Percentiles rank a stretch among this genome's conserved stretches.
Conservation (phyloP, 2,329 filamentous ascomycete species). For the Hypoxylon sp. region DNA sequence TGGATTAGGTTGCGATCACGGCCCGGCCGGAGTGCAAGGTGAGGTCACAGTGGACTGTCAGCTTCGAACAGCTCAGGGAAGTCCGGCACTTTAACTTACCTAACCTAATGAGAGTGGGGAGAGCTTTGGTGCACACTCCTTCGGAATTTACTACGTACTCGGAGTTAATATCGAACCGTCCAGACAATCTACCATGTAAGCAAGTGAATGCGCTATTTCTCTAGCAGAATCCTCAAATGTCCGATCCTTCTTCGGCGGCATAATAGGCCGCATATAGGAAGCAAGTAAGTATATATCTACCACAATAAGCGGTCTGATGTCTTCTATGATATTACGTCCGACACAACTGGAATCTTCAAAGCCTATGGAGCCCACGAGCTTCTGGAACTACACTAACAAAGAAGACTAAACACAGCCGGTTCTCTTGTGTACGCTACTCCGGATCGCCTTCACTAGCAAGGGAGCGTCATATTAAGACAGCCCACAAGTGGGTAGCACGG, state of each 20-base stretch:
- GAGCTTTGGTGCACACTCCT: slow-evolving; percentile 18
- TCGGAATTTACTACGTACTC: slow-evolving; percentile 18
- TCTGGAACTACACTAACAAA: not conserved
- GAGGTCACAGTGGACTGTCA: slow-evolving; percentile 16
- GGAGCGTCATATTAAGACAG: not conserved
- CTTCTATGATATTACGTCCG: too few relatives aligned
- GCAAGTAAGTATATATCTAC: too few relatives aligned
- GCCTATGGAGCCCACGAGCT: not conserved
- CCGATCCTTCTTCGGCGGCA: slow-evolving; percentile 9
- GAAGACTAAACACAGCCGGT: slow-evolving; percentile 1
- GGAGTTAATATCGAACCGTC: slow-evolving; percentile 28
- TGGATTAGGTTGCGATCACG: slow-evolving; percentile 7
- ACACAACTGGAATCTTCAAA: too few relatives aligned
- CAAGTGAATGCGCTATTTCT: slow-evolving; percentile 23
- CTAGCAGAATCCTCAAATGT: slow-evolving; percentile 10
- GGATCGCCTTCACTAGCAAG: slow-evolving; percentile 8
- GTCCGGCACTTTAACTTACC: slow-evolving; percentile 10
- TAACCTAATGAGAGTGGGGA: slow-evolving; percentile 5
- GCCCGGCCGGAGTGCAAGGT: slow-evolving; percentile 12
- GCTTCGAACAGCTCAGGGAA: not conserved
- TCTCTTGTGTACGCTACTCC: slow-evolving; percentile 13
- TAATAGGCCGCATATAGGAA: too few relatives aligned
- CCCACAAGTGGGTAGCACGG: slow-evolving; percentile 8
- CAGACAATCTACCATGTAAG: slow-evolving; percentile 1
- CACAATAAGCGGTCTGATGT: too few relatives aligned